phyloP scores from a whole-genome alignment of 805 yeast genomes.

The Myxozyma melibiosi region DNA sequence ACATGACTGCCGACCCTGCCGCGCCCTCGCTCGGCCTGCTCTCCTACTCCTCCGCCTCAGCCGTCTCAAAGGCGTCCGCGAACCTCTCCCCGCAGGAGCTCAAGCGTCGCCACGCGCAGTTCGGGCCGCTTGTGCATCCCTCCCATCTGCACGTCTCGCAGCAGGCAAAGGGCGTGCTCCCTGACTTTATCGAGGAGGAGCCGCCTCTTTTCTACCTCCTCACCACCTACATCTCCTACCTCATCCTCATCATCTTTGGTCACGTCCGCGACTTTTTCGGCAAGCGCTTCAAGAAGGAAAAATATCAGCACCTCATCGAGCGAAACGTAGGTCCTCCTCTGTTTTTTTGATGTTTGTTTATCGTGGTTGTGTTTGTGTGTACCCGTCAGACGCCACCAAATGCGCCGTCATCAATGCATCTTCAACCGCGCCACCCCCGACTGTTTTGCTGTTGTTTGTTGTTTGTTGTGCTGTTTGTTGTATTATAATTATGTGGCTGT shows the following conservation, averaged over 20 bases:
- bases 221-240: constrained; percentile 81
- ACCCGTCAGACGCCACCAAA: background rate
- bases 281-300: constrained; percentile 65
- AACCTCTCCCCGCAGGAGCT: constrained; percentile 17
- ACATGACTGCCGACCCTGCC: constrained; percentile 7
- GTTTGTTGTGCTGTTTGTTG: background rate
- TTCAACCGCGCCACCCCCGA: background rate
- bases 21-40: constrained; percentile 22
- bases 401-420: background rate
- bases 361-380: background rate
- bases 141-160: constrained; percentile 25
- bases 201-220: constrained; percentile 82
- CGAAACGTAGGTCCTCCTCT: constrained; percentile 47
- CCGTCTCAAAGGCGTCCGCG: background rate
- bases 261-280: constrained; percentile 90
- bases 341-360: background rate
- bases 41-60: constrained; percentile 18
- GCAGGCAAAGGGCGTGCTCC: constrained; percentile 42
- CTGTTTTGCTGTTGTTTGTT: background rate
- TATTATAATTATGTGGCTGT: background rate
- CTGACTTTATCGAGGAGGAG: constrained; percentile 59
- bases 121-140: constrained; percentile 31
- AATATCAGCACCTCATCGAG: constrained; percentile 67
- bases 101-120: constrained; percentile 18
- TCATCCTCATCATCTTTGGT: constrained; percentile 83